A percentile compares a stretch with the other conserved stretches of the same genome.
Conservation (phyloP, 441 rosid species). For the Francoa sonchifolia region DNA sequence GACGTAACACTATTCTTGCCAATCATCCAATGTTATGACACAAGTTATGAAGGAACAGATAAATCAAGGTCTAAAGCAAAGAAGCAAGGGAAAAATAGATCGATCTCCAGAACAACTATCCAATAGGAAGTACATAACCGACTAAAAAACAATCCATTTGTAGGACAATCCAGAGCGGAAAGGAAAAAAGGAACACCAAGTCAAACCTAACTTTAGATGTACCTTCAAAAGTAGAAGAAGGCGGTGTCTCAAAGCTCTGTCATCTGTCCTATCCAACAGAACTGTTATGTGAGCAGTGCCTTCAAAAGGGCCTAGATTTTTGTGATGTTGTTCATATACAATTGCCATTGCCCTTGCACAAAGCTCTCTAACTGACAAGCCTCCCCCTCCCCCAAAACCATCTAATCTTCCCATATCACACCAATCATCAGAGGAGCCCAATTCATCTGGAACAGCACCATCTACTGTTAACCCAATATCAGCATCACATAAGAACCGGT, state of each 20-base stretch:
- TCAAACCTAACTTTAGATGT: too few relatives aligned
- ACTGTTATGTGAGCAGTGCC: slow-evolving; percentile 92
- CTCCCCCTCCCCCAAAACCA: slow-evolving; percentile 99
- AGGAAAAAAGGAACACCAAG: too few relatives aligned
- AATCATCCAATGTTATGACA: too few relatives aligned
- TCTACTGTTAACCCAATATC: slow-evolving; percentile 92
- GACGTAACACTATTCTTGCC: too few relatives aligned
- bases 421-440: slow-evolving; percentile 98
- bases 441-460: slow-evolving; percentile 94
- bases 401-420: slow-evolving; percentile 98
- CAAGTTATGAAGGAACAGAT: too few relatives aligned
- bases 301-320: slow-evolving; percentile 81
- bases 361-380: slow-evolving; percentile 95
- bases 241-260: slow-evolving; percentile 97
- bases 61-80: too few relatives aligned
- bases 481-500: slow-evolving; percentile 95
- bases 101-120: too few relatives aligned
- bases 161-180: too few relatives aligned
- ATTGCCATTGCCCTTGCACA: slow-evolving; percentile 99
- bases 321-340: slow-evolving; percentile 92
- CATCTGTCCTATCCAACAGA: slow-evolving; percentile 93
- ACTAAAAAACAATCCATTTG: too few relatives aligned
- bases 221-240: slow-evolving; percentile 95
- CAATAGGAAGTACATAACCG: too few relatives aligned
- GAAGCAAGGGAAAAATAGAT: too few relatives aligned